Conservation (phyloP, 345 rosid species). For the Salix suchowensis region DNA sequence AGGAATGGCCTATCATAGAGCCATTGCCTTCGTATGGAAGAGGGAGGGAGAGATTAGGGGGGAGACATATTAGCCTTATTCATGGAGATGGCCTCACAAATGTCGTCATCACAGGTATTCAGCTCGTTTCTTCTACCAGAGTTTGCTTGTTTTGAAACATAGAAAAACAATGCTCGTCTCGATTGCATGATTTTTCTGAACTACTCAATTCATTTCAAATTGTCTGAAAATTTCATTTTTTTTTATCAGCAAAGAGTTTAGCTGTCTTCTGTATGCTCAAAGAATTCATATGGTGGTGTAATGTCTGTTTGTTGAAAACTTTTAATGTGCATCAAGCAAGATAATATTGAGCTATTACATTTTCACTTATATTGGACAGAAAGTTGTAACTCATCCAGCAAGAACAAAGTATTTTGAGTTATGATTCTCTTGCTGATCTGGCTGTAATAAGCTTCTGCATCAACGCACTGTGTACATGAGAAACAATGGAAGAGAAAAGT, state of each 20-base stretch:
- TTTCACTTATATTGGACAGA: background rate
- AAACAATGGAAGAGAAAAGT: background rate
- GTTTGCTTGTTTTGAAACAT: background rate
- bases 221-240: background rate
- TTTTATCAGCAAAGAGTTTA: background rate
- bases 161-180: background rate
- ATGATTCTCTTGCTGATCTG: background rate
- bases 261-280: background rate
- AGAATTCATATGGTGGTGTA: background rate
- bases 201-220: background rate
- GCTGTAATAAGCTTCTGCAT: background rate
- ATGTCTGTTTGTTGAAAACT: background rate
- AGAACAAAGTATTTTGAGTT: background rate
- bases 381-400: background rate
- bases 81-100: constrained; percentile 87
- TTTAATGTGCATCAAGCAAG: background rate
- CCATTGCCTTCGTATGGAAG: constrained; percentile 98
- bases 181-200: background rate
- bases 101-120: constrained; percentile 82
- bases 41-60: constrained; percentile 97
- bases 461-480: background rate
- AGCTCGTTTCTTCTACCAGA: background rate
- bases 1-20: constrained; percentile 89
- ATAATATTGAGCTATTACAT: background rate
- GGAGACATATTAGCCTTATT: constrained; percentile 93